Evolutionary conservation across 2,329 filamentous ascomycete genomes (phyloP).

Genomic region (Colletotrichum sojae): DNA sequence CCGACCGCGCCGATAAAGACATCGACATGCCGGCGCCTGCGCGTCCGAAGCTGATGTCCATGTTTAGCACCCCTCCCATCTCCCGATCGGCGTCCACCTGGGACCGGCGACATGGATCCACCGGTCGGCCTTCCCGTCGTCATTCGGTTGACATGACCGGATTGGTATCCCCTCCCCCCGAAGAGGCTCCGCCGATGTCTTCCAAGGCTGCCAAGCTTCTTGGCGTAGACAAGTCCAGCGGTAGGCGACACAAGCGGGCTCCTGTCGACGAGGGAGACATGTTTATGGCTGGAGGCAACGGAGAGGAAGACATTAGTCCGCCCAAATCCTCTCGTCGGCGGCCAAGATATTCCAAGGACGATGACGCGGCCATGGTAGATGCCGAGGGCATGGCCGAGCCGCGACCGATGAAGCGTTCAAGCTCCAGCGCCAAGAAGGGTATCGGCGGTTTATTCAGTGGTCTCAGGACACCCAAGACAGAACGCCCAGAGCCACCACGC

Average conservation of each 20-base stretch:
- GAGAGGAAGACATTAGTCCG: constrained; percentile 33
- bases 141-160: constrained; percentile 77
- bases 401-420: constrained; percentile 51
- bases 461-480: constrained; percentile 63
- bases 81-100: constrained; percentile 79
- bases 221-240: constrained; percentile 64
- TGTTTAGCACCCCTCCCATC: constrained; percentile 78
- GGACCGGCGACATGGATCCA: constrained; percentile 70
- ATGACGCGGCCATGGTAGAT: constrained; percentile 57
- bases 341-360: constrained; percentile 52
- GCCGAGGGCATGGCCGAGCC: constrained; percentile 49
- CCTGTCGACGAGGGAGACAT: constrained; percentile 64
- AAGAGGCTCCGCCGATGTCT: constrained; percentile 75
- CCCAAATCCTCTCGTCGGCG: constrained; percentile 51
- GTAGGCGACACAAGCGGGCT: constrained; percentile 51
- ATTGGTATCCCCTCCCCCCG: constrained; percentile 80
- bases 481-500: constrained; percentile 55
- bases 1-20: constrained; percentile 62
- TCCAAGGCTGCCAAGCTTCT: constrained; percentile 86
- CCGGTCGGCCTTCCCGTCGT: constrained; percentile 74
- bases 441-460: constrained; percentile 75
- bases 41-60: constrained; percentile 72
- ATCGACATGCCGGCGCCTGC: constrained; percentile 65
- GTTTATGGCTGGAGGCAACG: constrained; percentile 55
- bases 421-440: constrained; percentile 64